Conservation (phyloP, 139 green algal genomes). For the Chlorella sp. region DNA sequence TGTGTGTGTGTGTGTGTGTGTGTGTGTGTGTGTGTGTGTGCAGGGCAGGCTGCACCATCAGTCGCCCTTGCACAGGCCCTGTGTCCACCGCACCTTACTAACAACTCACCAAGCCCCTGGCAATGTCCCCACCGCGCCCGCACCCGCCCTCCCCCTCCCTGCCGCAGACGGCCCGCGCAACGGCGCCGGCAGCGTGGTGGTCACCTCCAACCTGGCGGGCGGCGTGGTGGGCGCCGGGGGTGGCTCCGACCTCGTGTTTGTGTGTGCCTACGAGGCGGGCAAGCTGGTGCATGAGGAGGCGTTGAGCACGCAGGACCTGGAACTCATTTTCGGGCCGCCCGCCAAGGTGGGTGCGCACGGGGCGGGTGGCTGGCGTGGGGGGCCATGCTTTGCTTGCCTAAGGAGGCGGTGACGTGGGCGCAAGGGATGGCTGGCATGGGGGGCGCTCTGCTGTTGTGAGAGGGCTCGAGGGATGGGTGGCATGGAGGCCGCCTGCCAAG, state of each 20-base stretch:
- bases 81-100: neutral
- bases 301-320: slow-evolving; percentile 50
- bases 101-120: no score
- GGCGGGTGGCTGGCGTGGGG: neutral
- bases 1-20: no score
- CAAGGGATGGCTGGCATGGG: no score
- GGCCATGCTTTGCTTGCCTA: neutral
- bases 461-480: no score
- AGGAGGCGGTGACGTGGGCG: no score
- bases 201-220: neutral
- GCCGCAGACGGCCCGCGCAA: neutral
- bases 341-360: neutral
- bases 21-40: no score
- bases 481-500: no score
- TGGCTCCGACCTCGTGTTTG: slow-evolving; percentile 20
- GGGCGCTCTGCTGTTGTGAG: no score
- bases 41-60: neutral
- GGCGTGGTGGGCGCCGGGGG: neutral
- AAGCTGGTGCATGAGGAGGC: slow-evolving; percentile 57
- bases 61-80: no score
- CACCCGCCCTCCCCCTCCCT: neutral
- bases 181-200: no score
- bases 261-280: slow-evolving; percentile 60
- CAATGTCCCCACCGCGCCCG: no score
- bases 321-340: slow-evolving; percentile 34